Base-by-base conservation (phyloP, 176 grass and related monocot species). In the Oryza longistaminata region DNA sequence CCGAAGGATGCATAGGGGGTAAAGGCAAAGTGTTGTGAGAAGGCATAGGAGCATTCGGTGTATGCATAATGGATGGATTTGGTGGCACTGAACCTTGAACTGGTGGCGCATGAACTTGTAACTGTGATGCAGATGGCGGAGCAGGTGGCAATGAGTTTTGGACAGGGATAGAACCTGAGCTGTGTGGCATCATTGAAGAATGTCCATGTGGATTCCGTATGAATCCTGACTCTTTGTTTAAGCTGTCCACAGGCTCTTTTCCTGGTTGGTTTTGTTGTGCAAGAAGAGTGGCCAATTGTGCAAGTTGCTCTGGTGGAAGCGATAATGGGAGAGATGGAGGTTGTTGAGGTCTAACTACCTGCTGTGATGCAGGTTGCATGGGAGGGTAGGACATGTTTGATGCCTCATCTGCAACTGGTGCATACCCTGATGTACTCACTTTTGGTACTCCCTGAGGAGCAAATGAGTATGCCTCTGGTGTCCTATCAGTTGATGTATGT, bases 251-350 rank as follows among this genome's bases (percentile, higher is more conserved):
- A 66, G 82, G 65, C 12, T 68, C 78, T 66, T 82, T 90, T 61
- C 73, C 86, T 75, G 50, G 69, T 86, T 92, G 86, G 82, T 87
- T 92, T 74, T 92, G 93, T 66, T 87, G 86, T 69, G 86, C 86
- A 29, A 95, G 88, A 75, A 90, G 80, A 66, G 83, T 35, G 62
- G 93, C 73, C 58, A 92, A 72, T 46, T 92, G 90, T 40, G 88
- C 88, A 72, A 92, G 83, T 86, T 92, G 93, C 70, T 85, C 93
- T 21, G 86, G 86, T 64, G 91, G 86, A 7, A 95, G 75, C 5
- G 86, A 85, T 90, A 92, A 50, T 34, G 88, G 93, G 68, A 83
- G 27, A 34, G 68, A 68, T 85, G 80, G 66, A 90, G 83, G 49
- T 35, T 79, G 83, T 22, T 90, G 83, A 61, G 83, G 69, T 55